Percentiles rank a stretch among this genome's conserved stretches.
Conservation (phyloP, 2,329 filamentous ascomycete species). For the Scortechinia acanthostroma region DNA sequence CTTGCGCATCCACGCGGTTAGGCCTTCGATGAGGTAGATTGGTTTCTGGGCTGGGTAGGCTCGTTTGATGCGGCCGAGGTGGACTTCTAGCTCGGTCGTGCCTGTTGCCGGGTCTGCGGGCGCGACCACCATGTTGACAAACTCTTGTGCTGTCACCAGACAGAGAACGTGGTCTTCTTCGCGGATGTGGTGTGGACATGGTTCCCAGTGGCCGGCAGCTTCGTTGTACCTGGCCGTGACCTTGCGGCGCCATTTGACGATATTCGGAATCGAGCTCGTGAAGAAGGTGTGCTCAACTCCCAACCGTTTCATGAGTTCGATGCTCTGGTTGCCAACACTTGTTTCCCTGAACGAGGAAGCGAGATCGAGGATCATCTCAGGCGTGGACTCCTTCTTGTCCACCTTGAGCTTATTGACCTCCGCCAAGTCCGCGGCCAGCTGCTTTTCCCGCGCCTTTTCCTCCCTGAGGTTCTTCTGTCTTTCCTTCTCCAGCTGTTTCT, state of each 20-base stretch:
- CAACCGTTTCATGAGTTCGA: constrained; percentile 39
- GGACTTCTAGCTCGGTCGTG: neutral
- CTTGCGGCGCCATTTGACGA: constrained; percentile 65
- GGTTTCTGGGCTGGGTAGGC: neutral
- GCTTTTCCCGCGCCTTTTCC: constrained; percentile 54
- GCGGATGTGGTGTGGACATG: constrained; percentile 38
- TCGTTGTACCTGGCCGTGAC: constrained; percentile 57
- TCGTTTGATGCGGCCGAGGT: neutral
- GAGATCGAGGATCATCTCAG: constrained; percentile 73
- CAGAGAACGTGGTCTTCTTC: constrained; percentile 51
- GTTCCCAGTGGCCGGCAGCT: constrained; percentile 56
- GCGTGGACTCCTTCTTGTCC: constrained; percentile 66
- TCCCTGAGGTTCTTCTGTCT: constrained; percentile 54
- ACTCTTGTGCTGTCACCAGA: neutral
- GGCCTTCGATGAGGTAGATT: constrained; percentile 2
- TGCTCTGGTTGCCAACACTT: constrained; percentile 32
- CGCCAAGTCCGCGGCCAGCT: constrained; percentile 56
- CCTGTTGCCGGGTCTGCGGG: neutral
- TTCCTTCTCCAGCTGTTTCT: constrained; percentile 33
- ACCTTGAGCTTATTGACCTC: constrained; percentile 69
- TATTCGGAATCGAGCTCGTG: constrained; percentile 35
- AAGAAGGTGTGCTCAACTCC: constrained; percentile 35
- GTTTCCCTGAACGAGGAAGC: constrained; percentile 42
- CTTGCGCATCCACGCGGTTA: neutral
- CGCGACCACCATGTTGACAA: neutral